Base-by-base conservation (phyloP, 441 rosid genomes). In the Gossypium davidsonii region DNA sequence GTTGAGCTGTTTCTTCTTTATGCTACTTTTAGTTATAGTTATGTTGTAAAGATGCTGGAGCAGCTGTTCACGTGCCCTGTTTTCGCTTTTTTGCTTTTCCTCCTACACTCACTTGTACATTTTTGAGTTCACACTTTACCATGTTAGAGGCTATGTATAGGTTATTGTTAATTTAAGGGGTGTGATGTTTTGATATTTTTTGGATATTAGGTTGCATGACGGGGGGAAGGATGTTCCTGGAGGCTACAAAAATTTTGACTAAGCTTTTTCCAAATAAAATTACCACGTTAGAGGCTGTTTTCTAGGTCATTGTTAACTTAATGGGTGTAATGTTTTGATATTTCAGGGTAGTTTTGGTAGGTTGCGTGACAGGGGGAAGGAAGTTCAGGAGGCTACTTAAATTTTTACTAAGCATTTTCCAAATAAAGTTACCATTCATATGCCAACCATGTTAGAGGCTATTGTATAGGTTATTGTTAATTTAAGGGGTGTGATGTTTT, bases 271-370 rank as follows among this genome's bases (percentile, higher is more conserved):
- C 90, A 1, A 90, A 90, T 72, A 88, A 44, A 10, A 44, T 44
- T 11, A 42, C 31, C 31, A 10, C 4, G 6, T 64, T 20, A 20
- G 69, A 39, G 69, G 26, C 53, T 64, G 14, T 64, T 64, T 25
- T 25, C 20, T 10, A 42, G 69, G 53, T 64, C 48, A 44, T 44
- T 44, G 14, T 10, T 44, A 44, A 2, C 48, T 44, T 10, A 44
- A 10, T 10, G 48, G 48, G 48, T 44, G 48, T 44, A 10, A 10
- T 44, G 48, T 44, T 44, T 10, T 44, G 48, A 44, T 44, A 44
- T 44, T 44, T 82, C 95, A 90, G 95, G 95, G 87, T 83, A 87
- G 90, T 78, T 87, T 88, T 80, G 92, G 95, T 77, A 87, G 93
- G 78, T 82, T 88, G 72, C 85, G 84, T 78, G 95, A 88, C 62